These are phyloP conservation scores for Salix caprea DNA, from an alignment of 345 rosid species.

Conservation along the genomic window DNA sequence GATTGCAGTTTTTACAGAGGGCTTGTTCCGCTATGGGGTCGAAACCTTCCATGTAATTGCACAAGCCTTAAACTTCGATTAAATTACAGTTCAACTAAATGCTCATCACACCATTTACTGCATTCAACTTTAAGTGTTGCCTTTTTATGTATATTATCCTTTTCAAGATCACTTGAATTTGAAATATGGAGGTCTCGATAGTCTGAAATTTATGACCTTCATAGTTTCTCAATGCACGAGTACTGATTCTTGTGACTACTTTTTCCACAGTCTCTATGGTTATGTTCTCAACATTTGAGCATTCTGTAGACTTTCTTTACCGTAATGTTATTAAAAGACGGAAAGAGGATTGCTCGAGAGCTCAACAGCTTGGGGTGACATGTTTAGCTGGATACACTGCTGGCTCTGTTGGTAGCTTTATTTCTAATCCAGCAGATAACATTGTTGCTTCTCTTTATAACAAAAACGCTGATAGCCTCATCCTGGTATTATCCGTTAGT, in stretches of 20 bases:
- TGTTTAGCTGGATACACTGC: conserved; percentile 74
- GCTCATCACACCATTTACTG: background rate
- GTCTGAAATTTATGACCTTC: background rate
- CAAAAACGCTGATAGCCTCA: conserved; percentile 42
- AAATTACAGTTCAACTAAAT: background rate
- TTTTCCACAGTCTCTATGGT: conserved; percentile 53
- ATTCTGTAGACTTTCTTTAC: conserved; percentile 55
- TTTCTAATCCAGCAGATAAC: conserved; percentile 63
- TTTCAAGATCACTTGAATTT: no score
- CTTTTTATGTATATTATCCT: no score
- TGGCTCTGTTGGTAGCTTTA: conserved; percentile 58
- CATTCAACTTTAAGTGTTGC: no score
- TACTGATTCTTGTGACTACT: conserved; percentile 4
- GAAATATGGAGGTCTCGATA: no score
- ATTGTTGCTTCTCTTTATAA: conserved; percentile 52
- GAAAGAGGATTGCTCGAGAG: conserved; percentile 58
- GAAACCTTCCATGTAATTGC: conserved; percentile 49
- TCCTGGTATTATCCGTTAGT: conserved; percentile 27
- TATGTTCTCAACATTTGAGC: conserved; percentile 78
- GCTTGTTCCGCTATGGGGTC: conserved; percentile 42
- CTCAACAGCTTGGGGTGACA: conserved; percentile 67
- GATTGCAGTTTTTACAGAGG: conserved; percentile 47
- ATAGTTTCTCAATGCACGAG: background rate
- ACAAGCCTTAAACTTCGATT: background rate
- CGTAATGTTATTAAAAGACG: conserved; percentile 34